Conservation (phyloP, 495 filamentous ascomycete genomes). For the Hypomontagnella submonticulosa region DNA sequence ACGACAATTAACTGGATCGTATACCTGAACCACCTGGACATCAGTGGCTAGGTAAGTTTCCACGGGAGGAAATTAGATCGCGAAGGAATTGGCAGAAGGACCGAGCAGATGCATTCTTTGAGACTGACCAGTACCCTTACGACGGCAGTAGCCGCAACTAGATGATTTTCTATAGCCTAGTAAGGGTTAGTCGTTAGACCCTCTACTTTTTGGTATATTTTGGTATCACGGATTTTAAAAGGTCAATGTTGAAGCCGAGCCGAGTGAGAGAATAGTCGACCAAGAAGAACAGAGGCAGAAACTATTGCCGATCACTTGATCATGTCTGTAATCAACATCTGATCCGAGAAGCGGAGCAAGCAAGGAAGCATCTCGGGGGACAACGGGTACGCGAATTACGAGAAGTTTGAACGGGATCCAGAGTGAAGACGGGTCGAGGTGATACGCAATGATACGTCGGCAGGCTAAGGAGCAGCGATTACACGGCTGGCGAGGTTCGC, state of each 20-base stretch:
- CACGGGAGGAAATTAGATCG: conserved; percentile 30
- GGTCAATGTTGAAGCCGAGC: conserved; percentile 7
- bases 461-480: conserved; percentile 24
- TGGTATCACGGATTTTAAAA: conserved; percentile 13
- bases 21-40: conserved; percentile 28
- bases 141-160: conserved; percentile 64
- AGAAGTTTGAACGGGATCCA: conserved; percentile 22
- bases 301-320: conserved; percentile 35
- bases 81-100: conserved; percentile 20
- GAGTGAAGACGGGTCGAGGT: conserved; percentile 24
- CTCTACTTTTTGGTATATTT: conserved; percentile 30
- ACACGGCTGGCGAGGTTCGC: conserved; percentile 28
- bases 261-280: conserved; percentile 28
- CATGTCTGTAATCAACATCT: conserved; percentile 19
- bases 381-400: conserved; percentile 12
- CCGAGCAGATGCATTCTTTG: conserved; percentile 50
- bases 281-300: conserved; percentile 10
- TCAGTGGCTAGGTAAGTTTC: conserved; percentile 37
- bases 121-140: conserved; percentile 55
- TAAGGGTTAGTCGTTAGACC: conserved; percentile 31
- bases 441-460: conserved; percentile 40
- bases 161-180: conserved; percentile 60
- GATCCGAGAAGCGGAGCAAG: conserved; percentile 20
- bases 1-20: conserved; percentile 19
- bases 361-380: conserved; percentile 24